Evolutionary conservation across 768 basidiomycete genomes (phyloP), one percentile per base, ranked within the genome.

Genomic region (Pleurotus tuber-regium): DNA sequence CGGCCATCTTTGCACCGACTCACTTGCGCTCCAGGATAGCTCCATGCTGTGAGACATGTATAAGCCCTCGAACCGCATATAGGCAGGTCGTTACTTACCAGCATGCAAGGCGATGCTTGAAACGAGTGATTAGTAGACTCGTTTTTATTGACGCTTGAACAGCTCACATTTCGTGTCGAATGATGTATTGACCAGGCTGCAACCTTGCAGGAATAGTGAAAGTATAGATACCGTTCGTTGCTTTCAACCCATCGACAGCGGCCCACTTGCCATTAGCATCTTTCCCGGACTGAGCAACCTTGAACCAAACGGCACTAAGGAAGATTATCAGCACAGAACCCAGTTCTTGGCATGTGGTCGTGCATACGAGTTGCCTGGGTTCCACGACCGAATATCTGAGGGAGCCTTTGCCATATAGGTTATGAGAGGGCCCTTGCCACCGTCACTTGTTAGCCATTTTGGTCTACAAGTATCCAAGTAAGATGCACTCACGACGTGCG

Each of bases 281-380:
- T 58, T 75, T 76, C 18, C 78, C 78, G 29, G 65, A 43, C 50
- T 79, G 59, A 10, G 68, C 69, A 11, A 78, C 70, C 59, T 79
- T 78, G 72, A 77, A 77, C 78, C 77, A 78, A 3, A 77, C 75
- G 11, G 72, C 71, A 18, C 74, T 76, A 30, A 19, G 12, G 11
- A 6, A 19, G n/a, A 38, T n/a, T n/a, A n/a, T n/a, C n/a, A n/a
- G n/a, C n/a, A n/a, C n/a, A n/a, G n/a, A n/a, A n/a, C n/a, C n/a
- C n/a, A n/a, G n/a, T n/a, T n/a, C n/a, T n/a, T n/a, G n/a, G n/a
- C n/a, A n/a, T n/a, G n/a, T n/a, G n/a, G n/a, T n/a, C n/a, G 16
- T 18, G 57, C 69, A 50, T 47, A 75, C 75, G 60, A 56, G 12
- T 57, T 73, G n/a, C 70, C 69, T 3, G 73, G 74, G 28, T 56